A percentile compares a stretch with the other conserved stretches of the same genome.
These are phyloP conservation scores for Teratosphaeria epicoccoides DNA, from an alignment of 2,329 filamentous ascomycete genomes.

Conservation along the genomic window DNA sequence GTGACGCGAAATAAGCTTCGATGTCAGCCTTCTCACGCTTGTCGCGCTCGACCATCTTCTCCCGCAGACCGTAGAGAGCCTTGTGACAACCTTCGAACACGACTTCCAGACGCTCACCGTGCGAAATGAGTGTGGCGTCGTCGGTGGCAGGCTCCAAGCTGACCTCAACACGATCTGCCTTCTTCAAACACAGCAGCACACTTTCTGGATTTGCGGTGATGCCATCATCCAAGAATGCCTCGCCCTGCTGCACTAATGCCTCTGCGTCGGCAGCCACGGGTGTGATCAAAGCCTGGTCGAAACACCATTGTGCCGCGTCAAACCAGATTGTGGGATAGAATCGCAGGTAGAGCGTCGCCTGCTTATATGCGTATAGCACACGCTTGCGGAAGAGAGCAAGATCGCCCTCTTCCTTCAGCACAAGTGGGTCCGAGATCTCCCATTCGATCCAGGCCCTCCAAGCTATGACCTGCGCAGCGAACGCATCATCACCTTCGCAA, in stretches of 20 bases:
- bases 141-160: constrained; percentile 57
- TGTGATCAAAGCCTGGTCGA: constrained; percentile 47
- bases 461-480: constrained; percentile 67
- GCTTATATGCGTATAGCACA: constrained; percentile 83
- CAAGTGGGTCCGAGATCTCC: constrained; percentile 85
- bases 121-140: constrained; percentile 59
- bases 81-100: constrained; percentile 77
- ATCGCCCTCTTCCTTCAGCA: constrained; percentile 68
- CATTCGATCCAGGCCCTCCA: constrained; percentile 94
- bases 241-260: constrained; percentile 47
- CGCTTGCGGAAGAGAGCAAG: constrained; percentile 62
- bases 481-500: constrained; percentile 80
- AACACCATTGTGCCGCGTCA: constrained; percentile 87
- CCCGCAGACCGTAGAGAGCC: constrained; percentile 76
- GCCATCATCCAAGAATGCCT: constrained; percentile 70
- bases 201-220: constrained; percentile 88
- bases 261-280: constrained; percentile 22
- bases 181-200: constrained; percentile 77
- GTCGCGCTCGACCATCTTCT: constrained; percentile 57
- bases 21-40: constrained; percentile 48
- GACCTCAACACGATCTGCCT: constrained; percentile 76
- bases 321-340: constrained; percentile 97
- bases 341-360: constrained; percentile 81
- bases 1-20: constrained; percentile 42
- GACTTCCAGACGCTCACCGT: constrained; percentile 64